Conservation (phyloP, 78 protist species). For the Creolimax fragrantissima region DNA sequence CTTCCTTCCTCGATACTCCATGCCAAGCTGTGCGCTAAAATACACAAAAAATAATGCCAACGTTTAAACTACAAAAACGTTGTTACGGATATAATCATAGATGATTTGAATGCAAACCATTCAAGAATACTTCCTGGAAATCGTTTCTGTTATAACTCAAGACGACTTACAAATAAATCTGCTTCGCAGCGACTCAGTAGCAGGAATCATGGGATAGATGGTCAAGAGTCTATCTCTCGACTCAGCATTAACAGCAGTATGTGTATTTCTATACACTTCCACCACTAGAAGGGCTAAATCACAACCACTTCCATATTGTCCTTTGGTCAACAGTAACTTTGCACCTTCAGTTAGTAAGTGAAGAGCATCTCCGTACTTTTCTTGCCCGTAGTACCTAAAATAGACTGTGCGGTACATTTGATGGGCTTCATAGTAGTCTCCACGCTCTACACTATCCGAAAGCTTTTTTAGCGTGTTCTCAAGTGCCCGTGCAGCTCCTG, state of each 20-base stretch:
- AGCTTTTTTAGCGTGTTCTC: not conserved
- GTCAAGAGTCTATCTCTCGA: not conserved
- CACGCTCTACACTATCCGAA: not conserved
- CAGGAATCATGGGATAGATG: not conserved
- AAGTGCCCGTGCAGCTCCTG: not conserved
- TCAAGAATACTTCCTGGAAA: too few relatives aligned
- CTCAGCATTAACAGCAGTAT: not conserved
- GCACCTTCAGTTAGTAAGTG: not conserved
- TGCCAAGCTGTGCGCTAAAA: not conserved
- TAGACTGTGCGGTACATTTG: constrained; percentile 18
- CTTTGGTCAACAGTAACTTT: not conserved
- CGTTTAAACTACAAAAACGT: too few relatives aligned
- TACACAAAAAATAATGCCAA: too few relatives aligned
- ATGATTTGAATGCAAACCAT: too few relatives aligned
- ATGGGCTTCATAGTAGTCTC: constrained; percentile 19
- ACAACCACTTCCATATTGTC: not conserved
- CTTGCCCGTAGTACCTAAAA: not conserved
- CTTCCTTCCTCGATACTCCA: not conserved
- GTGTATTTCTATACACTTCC: not conserved
- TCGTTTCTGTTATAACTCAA: too few relatives aligned
- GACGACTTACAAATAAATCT: not conserved
- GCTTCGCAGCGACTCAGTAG: not conserved
- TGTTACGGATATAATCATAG: too few relatives aligned
- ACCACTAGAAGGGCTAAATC: not conserved
- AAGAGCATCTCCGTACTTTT: constrained; percentile 8